Evolutionary conservation across 2,329 filamentous ascomycete species (phyloP).

Genomic region (Fusarium multiceps): DNA sequence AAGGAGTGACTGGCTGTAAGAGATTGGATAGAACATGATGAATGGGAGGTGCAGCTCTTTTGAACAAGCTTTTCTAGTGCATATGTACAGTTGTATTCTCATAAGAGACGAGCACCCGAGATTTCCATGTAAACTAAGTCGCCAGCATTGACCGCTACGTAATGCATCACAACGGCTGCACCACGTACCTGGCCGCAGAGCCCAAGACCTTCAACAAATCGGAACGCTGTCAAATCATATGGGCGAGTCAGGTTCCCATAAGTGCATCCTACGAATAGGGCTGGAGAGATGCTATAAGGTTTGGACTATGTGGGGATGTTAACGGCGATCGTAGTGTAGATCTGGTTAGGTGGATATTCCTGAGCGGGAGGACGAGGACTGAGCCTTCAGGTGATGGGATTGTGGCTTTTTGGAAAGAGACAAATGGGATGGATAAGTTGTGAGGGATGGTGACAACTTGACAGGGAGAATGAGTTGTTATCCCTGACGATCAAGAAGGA

Average conservation of each 20-base stretch:
- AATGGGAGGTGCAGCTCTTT: not conserved
- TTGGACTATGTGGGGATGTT: not conserved
- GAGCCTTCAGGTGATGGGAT: not conserved
- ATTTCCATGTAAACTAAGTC: not conserved
- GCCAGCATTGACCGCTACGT: conserved; percentile 20
- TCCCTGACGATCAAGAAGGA: not conserved
- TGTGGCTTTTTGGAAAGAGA: not conserved
- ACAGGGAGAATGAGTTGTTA: not conserved
- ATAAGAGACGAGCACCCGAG: not conserved
- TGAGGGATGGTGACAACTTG: not conserved
- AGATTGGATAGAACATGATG: not conserved
- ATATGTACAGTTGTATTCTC: not conserved
- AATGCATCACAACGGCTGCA: not conserved
- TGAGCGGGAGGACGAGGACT: not conserved
- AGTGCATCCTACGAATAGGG: not conserved
- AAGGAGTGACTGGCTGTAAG: not conserved
- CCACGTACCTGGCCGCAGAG: not conserved
- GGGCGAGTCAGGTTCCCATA: not conserved
- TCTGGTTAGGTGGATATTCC: not conserved
- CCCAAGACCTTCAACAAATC: not conserved
- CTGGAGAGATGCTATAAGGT: not conserved
- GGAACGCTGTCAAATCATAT: not conserved
- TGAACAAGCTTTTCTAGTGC: not conserved
- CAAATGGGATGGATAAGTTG: not conserved
- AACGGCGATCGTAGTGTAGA: not conserved